These are phyloP conservation scores for Boletellus sp. DNA, from an alignment of 768 basidiomycete genomes.

Conservation along the genomic window DNA sequence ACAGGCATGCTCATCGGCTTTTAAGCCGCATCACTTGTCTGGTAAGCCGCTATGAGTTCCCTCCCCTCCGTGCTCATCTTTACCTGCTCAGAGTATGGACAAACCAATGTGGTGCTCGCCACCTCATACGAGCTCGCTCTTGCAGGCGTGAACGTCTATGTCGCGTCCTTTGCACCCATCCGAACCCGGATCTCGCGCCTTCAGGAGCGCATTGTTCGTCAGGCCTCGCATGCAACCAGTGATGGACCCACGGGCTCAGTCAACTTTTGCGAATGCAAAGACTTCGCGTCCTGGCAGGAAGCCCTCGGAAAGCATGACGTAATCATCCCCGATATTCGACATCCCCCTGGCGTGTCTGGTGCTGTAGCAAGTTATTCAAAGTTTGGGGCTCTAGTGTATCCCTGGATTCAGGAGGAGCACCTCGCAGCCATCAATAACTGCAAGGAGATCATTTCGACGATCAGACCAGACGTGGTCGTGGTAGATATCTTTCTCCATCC, in stretches of 20 bases:
- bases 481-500: background rate
- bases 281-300: background rate
- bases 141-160: conserved; percentile 2
- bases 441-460: conserved; percentile 1
- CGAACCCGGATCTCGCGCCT: no score
- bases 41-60: no score
- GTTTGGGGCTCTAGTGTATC: background rate
- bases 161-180: no score
- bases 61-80: conserved; percentile 8
- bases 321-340: background rate
- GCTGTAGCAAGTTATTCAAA: conserved; percentile 2
- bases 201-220: no score
- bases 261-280: conserved; percentile 3
- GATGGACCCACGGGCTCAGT: no score
- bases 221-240: no score
- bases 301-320: background rate
- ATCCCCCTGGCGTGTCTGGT: conserved; percentile 1
- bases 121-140: conserved; percentile 15
- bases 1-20: no score
- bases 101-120: conserved; percentile 1
- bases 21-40: no score
- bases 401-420: conserved; percentile 10
- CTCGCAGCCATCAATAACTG: background rate
- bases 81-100: conserved; percentile 2
- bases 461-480: background rate